Evolutionary conservation across 2,329 filamentous ascomycete species (phyloP).

Genomic region (Paracorniculantispora psalliotae): DNA sequence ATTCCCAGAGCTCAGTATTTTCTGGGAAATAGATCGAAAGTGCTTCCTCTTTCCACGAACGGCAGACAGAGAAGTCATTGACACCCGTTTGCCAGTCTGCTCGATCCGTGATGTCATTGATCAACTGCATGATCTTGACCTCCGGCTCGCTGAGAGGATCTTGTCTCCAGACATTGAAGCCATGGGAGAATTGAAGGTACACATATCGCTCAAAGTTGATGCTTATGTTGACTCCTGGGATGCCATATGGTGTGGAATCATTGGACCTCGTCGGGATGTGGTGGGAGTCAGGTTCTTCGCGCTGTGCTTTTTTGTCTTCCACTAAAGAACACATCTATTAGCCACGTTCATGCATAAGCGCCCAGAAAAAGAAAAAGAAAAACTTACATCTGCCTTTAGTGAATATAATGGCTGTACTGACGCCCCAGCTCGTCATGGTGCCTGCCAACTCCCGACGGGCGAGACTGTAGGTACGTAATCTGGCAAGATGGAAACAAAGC

Average conservation of each 20-base stretch:
- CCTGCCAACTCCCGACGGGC: too few relatives aligned
- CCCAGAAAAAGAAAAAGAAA: background rate
- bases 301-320: too few relatives aligned
- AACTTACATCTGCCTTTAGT: background rate
- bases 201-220: conserved; percentile 3
- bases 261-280: background rate
- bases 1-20: background rate
- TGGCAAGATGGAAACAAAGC: too few relatives aligned
- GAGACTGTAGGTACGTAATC: too few relatives aligned
- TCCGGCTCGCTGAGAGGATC: background rate
- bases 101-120: conserved; percentile 1
- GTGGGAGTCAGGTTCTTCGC: background rate
- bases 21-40: background rate
- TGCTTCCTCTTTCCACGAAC: background rate
- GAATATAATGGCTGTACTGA: background rate
- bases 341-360: background rate
- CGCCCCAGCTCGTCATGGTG: background rate
- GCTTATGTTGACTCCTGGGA: background rate
- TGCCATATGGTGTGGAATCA: background rate
- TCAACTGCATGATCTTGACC: background rate
- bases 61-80: background rate
- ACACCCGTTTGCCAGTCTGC: background rate
- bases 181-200: conserved; percentile 2
- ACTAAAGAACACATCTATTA: background rate
- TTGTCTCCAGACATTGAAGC: background rate